A percentile compares a stretch with the other conserved stretches of the same genome.
Conservation (phyloP, 2,329 filamentous ascomycete species). For the Pseudocercospora musae region DNA sequence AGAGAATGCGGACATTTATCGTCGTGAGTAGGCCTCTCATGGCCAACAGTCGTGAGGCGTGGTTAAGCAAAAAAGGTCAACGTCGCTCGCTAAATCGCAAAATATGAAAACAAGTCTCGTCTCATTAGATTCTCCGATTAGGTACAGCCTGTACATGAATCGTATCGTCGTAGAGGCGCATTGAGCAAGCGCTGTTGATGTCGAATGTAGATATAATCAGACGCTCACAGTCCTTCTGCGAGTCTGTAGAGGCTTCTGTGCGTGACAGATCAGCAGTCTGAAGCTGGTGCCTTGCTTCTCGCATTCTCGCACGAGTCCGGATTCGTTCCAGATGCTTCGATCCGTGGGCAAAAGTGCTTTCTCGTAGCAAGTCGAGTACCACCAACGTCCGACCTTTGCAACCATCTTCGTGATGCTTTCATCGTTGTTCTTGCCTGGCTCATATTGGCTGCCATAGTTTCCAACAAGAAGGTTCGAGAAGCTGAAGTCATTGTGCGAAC, state of each 20-base stretch:
- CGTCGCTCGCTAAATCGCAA: background rate
- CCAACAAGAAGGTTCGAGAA: slow-evolving; percentile 40
- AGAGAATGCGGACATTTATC: background rate
- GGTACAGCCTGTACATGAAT: slow-evolving; percentile 1
- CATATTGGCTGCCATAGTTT: slow-evolving; percentile 45
- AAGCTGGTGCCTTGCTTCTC: slow-evolving; percentile 83
- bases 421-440: slow-evolving; percentile 53
- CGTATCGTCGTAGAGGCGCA: background rate
- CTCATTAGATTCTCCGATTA: background rate
- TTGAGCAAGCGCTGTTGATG: background rate
- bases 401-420: slow-evolving; percentile 91
- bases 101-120: background rate
- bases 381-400: slow-evolving; percentile 87
- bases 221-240: slow-evolving; percentile 50
- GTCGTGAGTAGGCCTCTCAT: background rate
- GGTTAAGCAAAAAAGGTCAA: background rate
- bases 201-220: slow-evolving; percentile 26
- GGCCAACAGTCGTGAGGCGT: no score
- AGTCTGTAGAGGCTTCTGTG: slow-evolving; percentile 65
- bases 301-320: slow-evolving; percentile 73
- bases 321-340: slow-evolving; percentile 76
- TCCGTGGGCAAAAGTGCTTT: slow-evolving; percentile 45
- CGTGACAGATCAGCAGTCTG: slow-evolving; percentile 87
- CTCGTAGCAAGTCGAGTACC: slow-evolving; percentile 94
- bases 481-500: slow-evolving; percentile 11